phyloP scores from a whole-genome alignment of 2,329 filamentous ascomycete genomes.

The Tolypocladium nubicola region DNA sequence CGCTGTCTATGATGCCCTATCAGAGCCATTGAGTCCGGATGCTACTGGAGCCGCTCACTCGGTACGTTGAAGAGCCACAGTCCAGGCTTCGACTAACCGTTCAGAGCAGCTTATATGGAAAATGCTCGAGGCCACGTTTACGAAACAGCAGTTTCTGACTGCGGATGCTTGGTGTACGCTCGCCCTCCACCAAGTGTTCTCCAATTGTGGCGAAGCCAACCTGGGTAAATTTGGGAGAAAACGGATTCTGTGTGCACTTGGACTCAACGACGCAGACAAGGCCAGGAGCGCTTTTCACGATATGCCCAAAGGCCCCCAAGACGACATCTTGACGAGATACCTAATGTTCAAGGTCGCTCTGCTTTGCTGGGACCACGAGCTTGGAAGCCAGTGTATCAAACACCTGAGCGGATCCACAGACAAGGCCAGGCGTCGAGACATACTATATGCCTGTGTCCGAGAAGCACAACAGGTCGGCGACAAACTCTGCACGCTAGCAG shows the following conservation, averaged over 20 bases:
- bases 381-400: slow-evolving; percentile 54
- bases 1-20: slow-evolving; percentile 30
- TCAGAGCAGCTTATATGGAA: slow-evolving; percentile 66
- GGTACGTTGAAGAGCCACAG: slow-evolving; percentile 26
- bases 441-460: slow-evolving; percentile 70
- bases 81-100: slow-evolving; percentile 5
- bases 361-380: slow-evolving; percentile 41
- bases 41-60: slow-evolving; percentile 59
- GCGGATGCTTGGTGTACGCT: slow-evolving; percentile 63
- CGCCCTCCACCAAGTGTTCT: slow-evolving; percentile 57
- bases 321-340: slow-evolving; percentile 58
- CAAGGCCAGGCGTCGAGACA: slow-evolving; percentile 38
- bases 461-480: slow-evolving; percentile 62
- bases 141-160: slow-evolving; percentile 37
- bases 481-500: slow-evolving; percentile 39
- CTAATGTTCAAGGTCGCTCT: slow-evolving; percentile 67
- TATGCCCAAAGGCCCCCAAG: slow-evolving; percentile 47
- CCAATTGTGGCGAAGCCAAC: slow-evolving; percentile 54
- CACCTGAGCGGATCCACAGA: slow-evolving; percentile 41
- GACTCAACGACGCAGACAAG: slow-evolving; percentile 20
- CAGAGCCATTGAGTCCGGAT: slow-evolving; percentile 40
- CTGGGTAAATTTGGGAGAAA: slow-evolving; percentile 61
- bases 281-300: slow-evolving; percentile 32
- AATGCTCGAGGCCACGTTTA: slow-evolving; percentile 50
- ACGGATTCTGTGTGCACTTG: slow-evolving; percentile 58